Evolutionary conservation across 2,329 filamentous ascomycete species (phyloP).

Genomic region (Aspergillus floridensis): DNA sequence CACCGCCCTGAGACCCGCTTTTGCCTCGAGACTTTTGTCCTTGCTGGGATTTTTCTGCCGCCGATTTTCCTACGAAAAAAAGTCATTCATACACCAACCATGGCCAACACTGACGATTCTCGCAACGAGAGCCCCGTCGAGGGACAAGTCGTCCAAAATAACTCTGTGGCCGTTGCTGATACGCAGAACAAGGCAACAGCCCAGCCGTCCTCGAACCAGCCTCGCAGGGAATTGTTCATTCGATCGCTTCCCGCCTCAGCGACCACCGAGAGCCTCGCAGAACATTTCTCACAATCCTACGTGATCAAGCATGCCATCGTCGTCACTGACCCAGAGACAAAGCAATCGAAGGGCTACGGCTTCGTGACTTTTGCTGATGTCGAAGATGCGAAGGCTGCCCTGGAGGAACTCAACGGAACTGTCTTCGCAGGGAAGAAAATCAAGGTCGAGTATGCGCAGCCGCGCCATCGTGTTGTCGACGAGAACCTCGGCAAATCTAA

Average conservation of each 20-base stretch:
- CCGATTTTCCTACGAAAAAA: conserved; percentile 31
- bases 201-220: conserved; percentile 27
- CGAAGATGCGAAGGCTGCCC: conserved; percentile 80
- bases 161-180: conserved; percentile 20
- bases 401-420: conserved; percentile 75
- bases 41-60: conserved; percentile 34
- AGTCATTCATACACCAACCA: conserved; percentile 9
- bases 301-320: conserved; percentile 96
- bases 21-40: conserved; percentile 9
- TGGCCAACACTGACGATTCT: conserved; percentile 23
- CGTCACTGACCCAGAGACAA: conserved; percentile 79
- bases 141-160: conserved; percentile 13
- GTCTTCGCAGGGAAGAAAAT: conserved; percentile 77
- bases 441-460: conserved; percentile 82
- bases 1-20: conserved; percentile 26
- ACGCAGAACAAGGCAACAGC: conserved; percentile 20
- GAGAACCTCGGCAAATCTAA: conserved; percentile 47
- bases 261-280: conserved; percentile 78
- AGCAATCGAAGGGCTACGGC: conserved; percentile 85
- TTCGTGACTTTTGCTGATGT: conserved; percentile 96
- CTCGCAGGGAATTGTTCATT: conserved; percentile 76
- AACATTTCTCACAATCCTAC: conserved; percentile 90
- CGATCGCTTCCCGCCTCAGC: conserved; percentile 75
- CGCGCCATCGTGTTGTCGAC: conserved; percentile 68
- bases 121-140: conserved; percentile 37